Evolutionary conservation across 192 early-diverging fungal species (phyloP), one percentile per base, ranked within the genome.

Genomic region (Backusella morwellensis): DNA sequence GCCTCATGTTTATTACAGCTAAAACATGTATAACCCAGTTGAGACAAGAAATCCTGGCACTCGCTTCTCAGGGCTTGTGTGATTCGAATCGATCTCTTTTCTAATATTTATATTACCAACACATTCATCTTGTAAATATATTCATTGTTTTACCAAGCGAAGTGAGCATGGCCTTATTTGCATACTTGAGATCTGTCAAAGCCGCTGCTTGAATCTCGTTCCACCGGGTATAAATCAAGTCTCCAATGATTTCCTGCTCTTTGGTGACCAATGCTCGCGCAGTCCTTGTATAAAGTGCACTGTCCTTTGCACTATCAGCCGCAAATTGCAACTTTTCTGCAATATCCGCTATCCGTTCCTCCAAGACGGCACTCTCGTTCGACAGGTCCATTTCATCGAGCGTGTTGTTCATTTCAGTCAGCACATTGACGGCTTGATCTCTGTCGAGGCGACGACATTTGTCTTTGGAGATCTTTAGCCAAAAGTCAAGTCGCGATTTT

Each of bases 1-100:
- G 89, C 89, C 77, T 94, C 92, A 36, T 83, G 83, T 6, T 75
- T 66, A 11, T 85, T 38, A 3, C 81, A 87, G 6, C 72, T 82
- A 14, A 89, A 74, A 36, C 86, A 82, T 1, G 86, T 83, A 70
- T 85, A 84, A 0, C 92, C 92, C 74, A 90, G 70, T 8, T 87
- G 75, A 1, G 12, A 19, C 12, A 93, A 59, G 21, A 92, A 85
- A 23, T 74, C 34, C 59, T 77, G 77, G 63, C 88, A 90, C 8
- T 91, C 84, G 2, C 73, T 50, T 6, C 84, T 72, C 72, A 90
- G 79, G 6, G 80, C 59, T 0, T 79, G 50, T 8, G 89, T 90
- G n/a, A 94, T 77, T 1, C 78, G 72, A 52, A 87, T 75, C 21
- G 83, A 75, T 26, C 91, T 88, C 9, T 90, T 87, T 17, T 81